These are phyloP conservation scores for Raphanus raphanistrum DNA, from an alignment of 345 rosid genomes.

Conservation along the genomic window DNA sequence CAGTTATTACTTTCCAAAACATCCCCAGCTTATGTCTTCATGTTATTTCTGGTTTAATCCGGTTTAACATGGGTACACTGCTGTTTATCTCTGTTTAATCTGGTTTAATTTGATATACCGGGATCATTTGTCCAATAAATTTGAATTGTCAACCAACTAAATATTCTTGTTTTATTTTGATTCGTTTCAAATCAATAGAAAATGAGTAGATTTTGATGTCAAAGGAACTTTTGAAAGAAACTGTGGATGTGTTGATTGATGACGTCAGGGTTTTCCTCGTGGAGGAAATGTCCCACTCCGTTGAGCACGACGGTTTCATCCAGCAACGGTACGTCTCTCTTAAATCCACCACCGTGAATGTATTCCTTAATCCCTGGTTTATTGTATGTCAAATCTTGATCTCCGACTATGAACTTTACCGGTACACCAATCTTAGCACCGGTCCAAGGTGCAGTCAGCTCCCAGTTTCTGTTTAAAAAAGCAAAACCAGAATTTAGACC, in stretches of 20 bases:
- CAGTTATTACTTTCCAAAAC: background rate
- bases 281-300: constrained; percentile 72
- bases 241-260: constrained; percentile 61
- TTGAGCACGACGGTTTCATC: constrained; percentile 71
- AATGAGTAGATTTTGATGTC: background rate
- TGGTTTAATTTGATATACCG: background rate
- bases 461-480: constrained; percentile 9
- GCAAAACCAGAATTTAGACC: background rate
- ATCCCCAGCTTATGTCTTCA: background rate
- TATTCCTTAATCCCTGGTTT: constrained; percentile 54
- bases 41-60: background rate
- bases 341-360: constrained; percentile 55
- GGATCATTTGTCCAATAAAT: background rate
- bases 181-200: background rate
- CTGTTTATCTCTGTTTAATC: too few relatives aligned
- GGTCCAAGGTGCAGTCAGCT: constrained; percentile 68
- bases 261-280: constrained; percentile 64
- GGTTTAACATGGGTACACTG: background rate
- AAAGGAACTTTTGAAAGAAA: constrained; percentile 43
- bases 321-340: constrained; percentile 58
- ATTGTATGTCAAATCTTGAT: constrained; percentile 60
- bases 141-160: background rate
- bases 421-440: constrained; percentile 60
- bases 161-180: background rate
- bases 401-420: constrained; percentile 76